phyloP scores from a whole-genome alignment of 257 asterid genomes.

The Anisodus tanguticus region DNA sequence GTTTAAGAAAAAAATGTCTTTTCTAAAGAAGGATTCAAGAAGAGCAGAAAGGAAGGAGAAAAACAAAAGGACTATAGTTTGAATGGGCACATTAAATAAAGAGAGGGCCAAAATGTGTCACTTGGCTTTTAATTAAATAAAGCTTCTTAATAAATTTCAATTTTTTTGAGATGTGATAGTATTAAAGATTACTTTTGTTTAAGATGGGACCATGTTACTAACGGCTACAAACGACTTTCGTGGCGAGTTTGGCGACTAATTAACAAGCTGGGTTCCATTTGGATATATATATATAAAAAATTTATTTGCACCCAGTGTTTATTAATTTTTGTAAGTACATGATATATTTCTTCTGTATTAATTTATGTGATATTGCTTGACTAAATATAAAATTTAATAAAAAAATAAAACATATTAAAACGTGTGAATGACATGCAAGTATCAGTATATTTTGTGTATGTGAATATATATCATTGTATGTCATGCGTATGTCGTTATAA shows the following conservation, averaged over 20 bases:
- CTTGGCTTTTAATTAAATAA: slow-evolving; percentile 42
- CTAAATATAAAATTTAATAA: no score
- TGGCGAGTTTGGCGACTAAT: slow-evolving; percentile 27
- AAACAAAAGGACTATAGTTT: background rate
- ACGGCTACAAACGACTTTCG: slow-evolving; percentile 60
- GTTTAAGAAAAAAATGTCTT: background rate
- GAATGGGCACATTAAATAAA: slow-evolving; percentile 37
- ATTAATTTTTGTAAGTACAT: background rate
- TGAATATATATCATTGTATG: no score
- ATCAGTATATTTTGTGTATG: no score
- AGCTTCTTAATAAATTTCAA: slow-evolving; percentile 73
- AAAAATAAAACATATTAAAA: no score
- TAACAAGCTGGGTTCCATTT: background rate
- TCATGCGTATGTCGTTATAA: no score
- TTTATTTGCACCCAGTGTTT: background rate
- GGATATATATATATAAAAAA: no score
- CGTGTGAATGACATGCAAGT: no score
- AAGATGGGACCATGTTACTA: slow-evolving; percentile 59
- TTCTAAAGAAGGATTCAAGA: slow-evolving; percentile 12
- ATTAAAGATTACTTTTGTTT: slow-evolving; percentile 29
- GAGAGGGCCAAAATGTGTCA: slow-evolving; percentile 1
- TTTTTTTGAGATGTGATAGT: slow-evolving; percentile 51
- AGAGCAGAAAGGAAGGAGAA: background rate
- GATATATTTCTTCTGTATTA: rapidly evolving
- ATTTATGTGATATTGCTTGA: background rate